Evolutionary conservation across 305 asterid genomes (phyloP), one percentile per base, ranked within the genome.

Genomic region (Plantago coronopus): DNA sequence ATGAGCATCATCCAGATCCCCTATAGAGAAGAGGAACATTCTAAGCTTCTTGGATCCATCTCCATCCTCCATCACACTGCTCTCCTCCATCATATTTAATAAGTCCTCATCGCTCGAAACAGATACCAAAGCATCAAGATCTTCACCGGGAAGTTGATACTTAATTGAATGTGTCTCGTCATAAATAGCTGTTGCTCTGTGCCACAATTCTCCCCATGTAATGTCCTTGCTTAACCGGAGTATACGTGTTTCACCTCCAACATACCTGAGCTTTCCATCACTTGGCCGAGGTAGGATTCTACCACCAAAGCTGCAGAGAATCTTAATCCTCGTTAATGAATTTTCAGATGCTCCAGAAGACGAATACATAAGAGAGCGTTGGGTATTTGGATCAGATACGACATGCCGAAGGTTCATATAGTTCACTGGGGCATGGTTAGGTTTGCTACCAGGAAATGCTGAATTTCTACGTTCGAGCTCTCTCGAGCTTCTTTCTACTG

Each of bases 131-230:
- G 95, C 86, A 77, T 87, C 95, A 59, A 87, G 89, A 57, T 86
- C 95, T 80, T 83, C 95, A 68, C 87, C 95, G 48, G 95, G 95
- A 65, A 86, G 91, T 74, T 87, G 95, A 75, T 87, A 87, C 63
- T 80, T 84, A 64, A 87, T 77, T 22, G 79, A 67, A 47, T 74
- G 77, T 3, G 86, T 78, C 63, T 74, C 79, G 12, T 74, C 79
- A 71, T 82, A 87, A 38, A 84, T 73, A 20, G 76, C 68, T 18
- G 63, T 63, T 56, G 83, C 57, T 75, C 75, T 87, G 65, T 66
- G 76, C 83, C 83, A 81, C 56, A 87, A 63, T 57, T 78, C 88
- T 66, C 73, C 72, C 95, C 93, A 84, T 54, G 80, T 59, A 62
- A 84, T 76, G 56, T 84, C 86, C 80, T 78, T 82, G 69, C 83